Base-by-base conservation (phyloP, 1,139 yeast species). In the Diutina siamensis region DNA sequence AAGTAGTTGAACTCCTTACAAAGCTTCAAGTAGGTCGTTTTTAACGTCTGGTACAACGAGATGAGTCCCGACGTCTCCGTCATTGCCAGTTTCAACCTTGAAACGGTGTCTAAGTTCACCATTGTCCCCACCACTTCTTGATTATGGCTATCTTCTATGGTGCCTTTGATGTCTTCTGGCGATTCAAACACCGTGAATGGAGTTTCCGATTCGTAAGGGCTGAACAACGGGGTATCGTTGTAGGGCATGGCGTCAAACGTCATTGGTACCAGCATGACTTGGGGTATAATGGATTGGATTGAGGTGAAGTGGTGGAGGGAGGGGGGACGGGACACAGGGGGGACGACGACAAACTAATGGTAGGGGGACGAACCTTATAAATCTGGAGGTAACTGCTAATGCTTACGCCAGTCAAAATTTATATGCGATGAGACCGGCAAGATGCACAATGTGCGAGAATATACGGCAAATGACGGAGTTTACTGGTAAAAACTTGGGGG, bases 1-100 rank as follows among this genome's bases (percentile, higher is more conserved):
- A 65, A 52, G 49, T 61, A 64, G 49, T 65, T 65, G 56, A 64
- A 64, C 47, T 65, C 70, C 46, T 62, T 64, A 49, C 70, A 65
- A 46, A 65, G 56, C 50, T 65, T 64, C 48, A 65, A 52, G 50
- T 65, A 65, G 9, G 70, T 64, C 2, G 62, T 56, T 46, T 63
- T 63, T 45, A 65, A 57, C 2, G 66, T 58, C 2, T 65, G 58
- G 53, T 61, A 64, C 7, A 65, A 58, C 1, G 64, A 58, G 20
- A 60, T 55, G 35, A 64, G 32, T 4, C 34, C 28, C 19, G 15
- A 7, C n/a, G 61, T 59, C 35, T 62, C 55, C 31, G 61, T 53
- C 66, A 64, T 63, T 21, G 63, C 53, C 44, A 53, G 54, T 48
- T 64, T 64, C 38, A 64, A 50, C n/a, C 57, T 49, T 10, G 51